Evolutionary conservation across 768 basidiomycete genomes (phyloP).

Genomic region (Lactarius akahatsu): DNA sequence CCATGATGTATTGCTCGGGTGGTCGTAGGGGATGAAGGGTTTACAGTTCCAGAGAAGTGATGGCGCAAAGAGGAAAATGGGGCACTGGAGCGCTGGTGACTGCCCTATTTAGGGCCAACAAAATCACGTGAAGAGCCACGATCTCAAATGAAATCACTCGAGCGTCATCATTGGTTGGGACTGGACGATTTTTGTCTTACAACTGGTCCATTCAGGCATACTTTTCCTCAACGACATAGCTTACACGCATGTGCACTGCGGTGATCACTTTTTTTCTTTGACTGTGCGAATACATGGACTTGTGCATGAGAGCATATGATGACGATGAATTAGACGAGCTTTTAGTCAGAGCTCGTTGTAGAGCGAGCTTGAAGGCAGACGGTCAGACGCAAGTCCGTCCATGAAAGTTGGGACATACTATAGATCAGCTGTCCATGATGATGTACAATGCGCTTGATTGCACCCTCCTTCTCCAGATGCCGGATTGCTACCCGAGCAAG

Average conservation of each 20-base stretch:
- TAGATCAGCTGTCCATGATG: slow-evolving; percentile 93
- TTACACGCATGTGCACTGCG: neutral
- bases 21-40: slow-evolving; percentile 4
- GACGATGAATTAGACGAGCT: slow-evolving; percentile 5
- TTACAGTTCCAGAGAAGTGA: slow-evolving; percentile 1
- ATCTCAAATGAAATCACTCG: neutral
- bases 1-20: slow-evolving; percentile 41
- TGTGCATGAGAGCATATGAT: slow-evolving; percentile 18
- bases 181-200: neutral
- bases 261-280: slow-evolving; percentile 8
- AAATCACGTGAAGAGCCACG: slow-evolving; percentile 1
- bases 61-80: slow-evolving; percentile 10
- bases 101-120: slow-evolving; percentile 5
- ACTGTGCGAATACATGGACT: slow-evolving; percentile 24
- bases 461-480: slow-evolving; percentile 90
- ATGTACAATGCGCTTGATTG: slow-evolving; percentile 96
- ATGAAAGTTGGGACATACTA: slow-evolving; percentile 58
- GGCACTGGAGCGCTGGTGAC: neutral
- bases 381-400: neutral
- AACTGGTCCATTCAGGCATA: neutral
- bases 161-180: neutral
- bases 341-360: slow-evolving; percentile 30
- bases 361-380: slow-evolving; percentile 23
- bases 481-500: slow-evolving; percentile 89
- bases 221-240: neutral